Conservation (phyloP, 73 alveolate species). For the Uronychia setigera region DNA sequence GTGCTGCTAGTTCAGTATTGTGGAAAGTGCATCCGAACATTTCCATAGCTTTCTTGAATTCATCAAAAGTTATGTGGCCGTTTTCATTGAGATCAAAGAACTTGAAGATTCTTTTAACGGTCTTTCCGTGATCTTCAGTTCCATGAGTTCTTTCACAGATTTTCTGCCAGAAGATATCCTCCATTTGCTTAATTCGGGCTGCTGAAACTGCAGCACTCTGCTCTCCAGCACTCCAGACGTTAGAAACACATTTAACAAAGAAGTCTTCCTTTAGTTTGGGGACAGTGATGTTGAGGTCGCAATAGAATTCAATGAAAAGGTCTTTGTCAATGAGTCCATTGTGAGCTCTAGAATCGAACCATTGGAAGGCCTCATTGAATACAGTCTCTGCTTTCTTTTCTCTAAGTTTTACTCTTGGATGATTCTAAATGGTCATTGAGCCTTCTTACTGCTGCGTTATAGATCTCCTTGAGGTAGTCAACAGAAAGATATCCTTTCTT, state of each 20-base stretch:
- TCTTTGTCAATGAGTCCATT: slow-evolving; percentile 67
- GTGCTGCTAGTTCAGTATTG: slow-evolving; percentile 72
- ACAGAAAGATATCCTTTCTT: slow-evolving; percentile 58
- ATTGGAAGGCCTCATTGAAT: slow-evolving; percentile 58
- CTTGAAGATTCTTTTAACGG: slow-evolving; percentile 75
- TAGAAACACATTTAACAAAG: slow-evolving; percentile 66
- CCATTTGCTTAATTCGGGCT: slow-evolving; percentile 65
- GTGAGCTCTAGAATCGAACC: slow-evolving; percentile 58
- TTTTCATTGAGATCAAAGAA: slow-evolving; percentile 74
- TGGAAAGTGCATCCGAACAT: slow-evolving; percentile 78
- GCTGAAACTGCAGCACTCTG: slow-evolving; percentile 69
- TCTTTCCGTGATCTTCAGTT: slow-evolving; percentile 85
- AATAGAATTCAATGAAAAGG: slow-evolving; percentile 73
- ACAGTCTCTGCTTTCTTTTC: slow-evolving; percentile 82
- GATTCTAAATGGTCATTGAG: slow-evolving; percentile 11
- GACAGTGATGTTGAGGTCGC: slow-evolving; percentile 80
- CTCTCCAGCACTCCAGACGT: slow-evolving; percentile 68
- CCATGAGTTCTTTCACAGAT: slow-evolving; percentile 81
- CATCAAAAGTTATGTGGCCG: slow-evolving; percentile 65
- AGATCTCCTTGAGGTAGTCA: slow-evolving; percentile 25
- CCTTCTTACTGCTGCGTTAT: slow-evolving; percentile 52
- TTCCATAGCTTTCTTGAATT: slow-evolving; percentile 74
- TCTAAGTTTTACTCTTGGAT: slow-evolving; percentile 87
- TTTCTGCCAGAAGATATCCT: slow-evolving; percentile 71
- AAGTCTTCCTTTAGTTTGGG: slow-evolving; percentile 89